Base-by-base conservation (phyloP, 2,329 filamentous ascomycete genomes). In the Penicillium sp. region DNA sequence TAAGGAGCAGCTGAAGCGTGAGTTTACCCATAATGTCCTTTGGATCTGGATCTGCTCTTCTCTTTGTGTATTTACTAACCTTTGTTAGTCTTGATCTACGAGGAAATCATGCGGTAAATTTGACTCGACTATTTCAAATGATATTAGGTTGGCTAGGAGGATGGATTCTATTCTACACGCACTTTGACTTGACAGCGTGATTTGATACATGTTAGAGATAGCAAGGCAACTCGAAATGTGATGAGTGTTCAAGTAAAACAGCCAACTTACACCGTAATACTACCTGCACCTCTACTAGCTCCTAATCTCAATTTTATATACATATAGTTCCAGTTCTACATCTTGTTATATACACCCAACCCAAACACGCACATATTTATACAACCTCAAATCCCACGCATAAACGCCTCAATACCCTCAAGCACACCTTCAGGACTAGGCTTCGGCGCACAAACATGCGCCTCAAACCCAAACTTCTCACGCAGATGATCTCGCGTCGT, bases 1-100 rank as follows among this genome's bases (percentile, higher is more conserved):
- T 81, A 99, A 99, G 80, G 94, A 99, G 79, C 91, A 99, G 78
- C 78, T 99, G 75, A 97, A 97, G 82, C 84, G 94, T 87, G 68
- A 64, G 72, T 63, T 43, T 17, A 36, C 11, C 35, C 47, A 36
- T 26, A 16, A 33, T 26, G 3, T 11, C 19, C 48, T 51, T 12
- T 52, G 12, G 22, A 22, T 22, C 2, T 22, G 22, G 22, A 22
- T 33, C 35, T 25, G 3, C 6, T 33, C 43, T 33, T 22, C 6
- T 33, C 22, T 4, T 30, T 11, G 2, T 40, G 12, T 30, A 17
- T 30, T 22, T 44, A 46, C 60, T 68, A 49, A 69, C 50, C 8
- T 35, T 0, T 25, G 10, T 2, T 25, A 87, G 85, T 80, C 71
- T 82, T 99, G 73, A 99, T 99, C 77, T 99, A 93, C 78, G 87